Base-by-base conservation (phyloP, 192 early-diverging fungal genomes). In the Coemansia reversa region DNA sequence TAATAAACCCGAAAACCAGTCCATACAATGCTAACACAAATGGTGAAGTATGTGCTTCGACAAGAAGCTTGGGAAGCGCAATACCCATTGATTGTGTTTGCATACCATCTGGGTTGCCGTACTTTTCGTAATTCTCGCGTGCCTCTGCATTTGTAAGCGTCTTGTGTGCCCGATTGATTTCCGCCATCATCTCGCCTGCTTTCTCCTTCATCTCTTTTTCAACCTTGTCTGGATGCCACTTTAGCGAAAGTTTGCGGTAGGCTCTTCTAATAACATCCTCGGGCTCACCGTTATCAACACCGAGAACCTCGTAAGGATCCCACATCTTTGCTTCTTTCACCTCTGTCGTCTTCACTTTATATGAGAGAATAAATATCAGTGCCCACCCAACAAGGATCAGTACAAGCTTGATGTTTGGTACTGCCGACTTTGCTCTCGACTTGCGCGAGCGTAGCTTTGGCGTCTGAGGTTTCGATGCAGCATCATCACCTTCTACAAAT, bases 281-380 rank as follows among this genome's bases (percentile, higher is more conserved):
- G 29, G 61, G 60, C 39, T 84, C 79, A 20, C 83, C 80, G 68
- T 84, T 66, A 35, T 79, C 75, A 39, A 98, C 78, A 30, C 92
- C 93, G 28, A 98, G 84, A 63, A 98, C 88, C 74, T 89, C 84
- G 74, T 91, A 98, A n/a, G 97, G 97, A 79, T 98, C 92, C 93
- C 94, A 98, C 23, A 83, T 74, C 39, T 86, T 81, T 19, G 83
- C 67, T 63, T 93, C 86, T 60, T 85, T 84, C 27, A 87, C 64
- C 14, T 83, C 70, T 4, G 91, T 92, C 18, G 60, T 76, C 74
- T 81, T 81, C 45, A 81, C 79, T 51, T 81, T 75, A 64, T 81
- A 81, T 27, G 79, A 72, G 7, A 81, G 65, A 59, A 81, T 7
- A 30, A 76, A 80, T 57, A 76, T 69, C 72, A 74, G 50, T 5